These are phyloP conservation scores for Actinidia arguta DNA, from an alignment of 179 eudicot species.

Conservation along the genomic window DNA sequence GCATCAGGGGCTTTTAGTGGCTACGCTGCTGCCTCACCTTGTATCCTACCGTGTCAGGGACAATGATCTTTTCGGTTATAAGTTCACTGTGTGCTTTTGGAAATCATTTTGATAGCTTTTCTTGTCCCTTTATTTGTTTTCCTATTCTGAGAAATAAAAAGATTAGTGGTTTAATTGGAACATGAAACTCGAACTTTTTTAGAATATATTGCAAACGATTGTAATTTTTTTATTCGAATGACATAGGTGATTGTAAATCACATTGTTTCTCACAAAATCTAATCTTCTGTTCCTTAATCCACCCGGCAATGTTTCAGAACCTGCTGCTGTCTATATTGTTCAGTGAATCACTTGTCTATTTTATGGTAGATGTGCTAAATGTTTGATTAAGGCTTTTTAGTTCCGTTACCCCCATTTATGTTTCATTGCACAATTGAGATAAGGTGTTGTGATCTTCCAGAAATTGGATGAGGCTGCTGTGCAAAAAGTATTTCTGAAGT, in stretches of 20 bases:
- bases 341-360: neutral
- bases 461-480: constrained; percentile 97
- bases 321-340: constrained; percentile 1
- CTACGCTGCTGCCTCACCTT: too few relatives aligned
- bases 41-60: neutral
- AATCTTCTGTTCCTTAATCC: neutral
- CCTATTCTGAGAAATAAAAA: neutral
- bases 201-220: neutral
- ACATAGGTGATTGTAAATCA: neutral
- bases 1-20: too few relatives aligned
- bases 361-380: neutral
- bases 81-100: neutral
- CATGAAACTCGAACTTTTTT: neutral
- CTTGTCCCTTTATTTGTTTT: neutral
- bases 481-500: constrained; percentile 79
- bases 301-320: neutral
- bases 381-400: neutral
- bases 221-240: neutral
- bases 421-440: neutral
- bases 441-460: constrained; percentile 43
- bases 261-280: neutral
- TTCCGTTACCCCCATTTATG: neutral
- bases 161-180: neutral
- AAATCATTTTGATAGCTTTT: neutral
- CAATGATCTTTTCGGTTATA: neutral